Conservation (phyloP, 306 rosid genomes). For the Echinosophora koreensis region DNA sequence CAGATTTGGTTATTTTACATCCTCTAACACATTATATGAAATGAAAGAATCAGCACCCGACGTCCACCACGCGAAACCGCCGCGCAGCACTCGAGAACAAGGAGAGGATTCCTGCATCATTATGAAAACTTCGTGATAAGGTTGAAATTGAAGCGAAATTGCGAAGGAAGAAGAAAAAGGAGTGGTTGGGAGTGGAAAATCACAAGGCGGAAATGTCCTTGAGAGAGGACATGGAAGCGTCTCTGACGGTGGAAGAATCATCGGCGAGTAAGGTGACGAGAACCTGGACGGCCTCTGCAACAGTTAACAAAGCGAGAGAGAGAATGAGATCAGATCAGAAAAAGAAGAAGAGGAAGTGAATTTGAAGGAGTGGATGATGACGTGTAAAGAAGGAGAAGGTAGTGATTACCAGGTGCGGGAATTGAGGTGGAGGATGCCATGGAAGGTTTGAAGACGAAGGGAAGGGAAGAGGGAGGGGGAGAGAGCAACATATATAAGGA, state of each 20-base stretch:
- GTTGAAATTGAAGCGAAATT: conserved; percentile 25
- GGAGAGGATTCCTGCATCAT: conserved; percentile 68
- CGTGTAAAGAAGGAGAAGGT: conserved; percentile 22
- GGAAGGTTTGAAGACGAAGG: conserved; percentile 22
- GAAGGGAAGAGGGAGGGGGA: background rate
- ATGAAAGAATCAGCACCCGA: conserved; percentile 57
- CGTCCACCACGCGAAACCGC: conserved; percentile 91
- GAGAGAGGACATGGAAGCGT: conserved; percentile 86
- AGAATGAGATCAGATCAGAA: conserved; percentile 23
- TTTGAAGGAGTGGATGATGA: background rate
- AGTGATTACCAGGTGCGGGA: conserved; percentile 75
- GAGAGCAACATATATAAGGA: conserved; percentile 25
- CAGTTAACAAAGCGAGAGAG: background rate
- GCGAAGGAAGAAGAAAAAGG: background rate
- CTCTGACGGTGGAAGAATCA: conserved; percentile 79
- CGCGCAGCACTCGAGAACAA: conserved; percentile 89
- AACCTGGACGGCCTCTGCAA: conserved; percentile 89
- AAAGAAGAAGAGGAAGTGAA: background rate
- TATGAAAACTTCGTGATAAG: background rate
- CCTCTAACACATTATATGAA: background rate
- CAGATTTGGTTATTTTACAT: no score
- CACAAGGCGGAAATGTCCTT: conserved; percentile 79
- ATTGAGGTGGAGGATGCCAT: conserved; percentile 80
- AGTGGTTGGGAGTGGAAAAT: conserved; percentile 12
- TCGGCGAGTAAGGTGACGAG: conserved; percentile 82